Base-by-base conservation (phyloP, 495 filamentous ascomycete genomes). In the Bacidia rubella region DNA sequence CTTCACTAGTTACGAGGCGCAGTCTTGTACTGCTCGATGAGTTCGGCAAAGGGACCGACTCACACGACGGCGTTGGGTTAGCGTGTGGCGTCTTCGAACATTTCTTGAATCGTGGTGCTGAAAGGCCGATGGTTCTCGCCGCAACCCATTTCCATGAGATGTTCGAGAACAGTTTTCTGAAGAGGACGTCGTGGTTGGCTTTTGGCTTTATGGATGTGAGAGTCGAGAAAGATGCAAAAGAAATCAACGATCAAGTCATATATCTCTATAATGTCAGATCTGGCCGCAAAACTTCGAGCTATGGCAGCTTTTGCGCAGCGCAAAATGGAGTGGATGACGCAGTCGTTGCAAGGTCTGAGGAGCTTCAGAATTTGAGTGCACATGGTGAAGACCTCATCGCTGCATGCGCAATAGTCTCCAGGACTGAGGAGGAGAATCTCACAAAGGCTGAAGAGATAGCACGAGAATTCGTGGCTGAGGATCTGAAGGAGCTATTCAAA, bases 91-190 rank as follows among this genome's bases (percentile, higher is more conserved):
- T 92, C 4, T 80, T 95, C 35, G 76, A 86, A 57, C 73, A 94
- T 63, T 77, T 96, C 23, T 70, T 92, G 2, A 69, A 66, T 35
- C 58, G 75, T 3, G 79, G 72, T 2, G 53, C 66, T 2, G 71
- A 82, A n/a, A 63, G 78, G 39, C 89, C 93, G 0, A 94, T 87
- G 64, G 81, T 96, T 35, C 71, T 96, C 21, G 87, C 73, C 25
- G 86, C 88, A 3, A 97, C 93, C 0, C 93, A 98, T 62, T 96
- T 93, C 56, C 89, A 96, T 64, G 90, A 98, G 60, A 85, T 96
- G 17, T 90, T 96, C 49, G 85, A 92, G 51, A 74, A 78, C 55
- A 74, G 76, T 0, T 82, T 87, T 57, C 67, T 97, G 15, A 62
- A 63, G 7, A 57, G 64, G 57, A 68, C 74, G n/a, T 74, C 81